Evolutionary conservation across 345 rosid genomes (phyloP).

Genomic region (Anacardium occidentale): DNA sequence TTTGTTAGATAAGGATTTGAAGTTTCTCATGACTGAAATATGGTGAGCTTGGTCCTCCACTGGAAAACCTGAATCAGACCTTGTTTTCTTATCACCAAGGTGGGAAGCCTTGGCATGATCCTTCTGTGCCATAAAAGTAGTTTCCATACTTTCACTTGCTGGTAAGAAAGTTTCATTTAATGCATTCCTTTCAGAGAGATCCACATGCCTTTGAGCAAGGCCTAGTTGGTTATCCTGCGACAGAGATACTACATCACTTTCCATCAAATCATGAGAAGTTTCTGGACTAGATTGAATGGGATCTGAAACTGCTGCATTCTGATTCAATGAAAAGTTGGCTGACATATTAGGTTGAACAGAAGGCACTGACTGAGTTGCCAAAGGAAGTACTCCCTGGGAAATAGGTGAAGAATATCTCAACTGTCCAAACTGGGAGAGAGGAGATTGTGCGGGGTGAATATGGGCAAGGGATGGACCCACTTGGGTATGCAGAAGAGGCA

Average conservation of each 20-base stretch:
- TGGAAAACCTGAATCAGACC: slow-evolving; percentile 34
- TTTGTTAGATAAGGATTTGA: slow-evolving; percentile 36
- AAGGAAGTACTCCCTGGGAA: slow-evolving; percentile 70
- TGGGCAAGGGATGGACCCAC: slow-evolving; percentile 58
- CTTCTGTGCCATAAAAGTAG: slow-evolving; percentile 29
- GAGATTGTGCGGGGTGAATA: slow-evolving; percentile 66
- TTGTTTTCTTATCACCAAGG: slow-evolving; percentile 28
- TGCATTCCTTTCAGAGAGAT: slow-evolving; percentile 42
- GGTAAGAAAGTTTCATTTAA: slow-evolving; percentile 39
- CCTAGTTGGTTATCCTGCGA: slow-evolving; percentile 44
- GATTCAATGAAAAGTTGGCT: slow-evolving; percentile 45
- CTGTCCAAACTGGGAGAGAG: slow-evolving; percentile 93
- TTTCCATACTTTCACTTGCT: slow-evolving; percentile 36
- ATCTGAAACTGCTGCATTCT: slow-evolving; percentile 42
- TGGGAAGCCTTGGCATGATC: slow-evolving; percentile 43
- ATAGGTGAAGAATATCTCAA: slow-evolving; percentile 71
- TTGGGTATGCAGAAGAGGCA: slow-evolving; percentile 94
- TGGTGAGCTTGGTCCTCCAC: slow-evolving; percentile 33
- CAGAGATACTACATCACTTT: slow-evolving; percentile 34
- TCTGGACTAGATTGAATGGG: slow-evolving; percentile 51
- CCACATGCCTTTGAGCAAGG: slow-evolving; percentile 41
- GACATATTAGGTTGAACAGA: slow-evolving; percentile 50
- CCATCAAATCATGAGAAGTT: slow-evolving; percentile 33
- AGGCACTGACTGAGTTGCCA: slow-evolving; percentile 60
- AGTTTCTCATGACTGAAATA: slow-evolving; percentile 35